phyloP scores from a whole-genome alignment of 768 basidiomycete species.

The Kwoniella heveanensis region DNA sequence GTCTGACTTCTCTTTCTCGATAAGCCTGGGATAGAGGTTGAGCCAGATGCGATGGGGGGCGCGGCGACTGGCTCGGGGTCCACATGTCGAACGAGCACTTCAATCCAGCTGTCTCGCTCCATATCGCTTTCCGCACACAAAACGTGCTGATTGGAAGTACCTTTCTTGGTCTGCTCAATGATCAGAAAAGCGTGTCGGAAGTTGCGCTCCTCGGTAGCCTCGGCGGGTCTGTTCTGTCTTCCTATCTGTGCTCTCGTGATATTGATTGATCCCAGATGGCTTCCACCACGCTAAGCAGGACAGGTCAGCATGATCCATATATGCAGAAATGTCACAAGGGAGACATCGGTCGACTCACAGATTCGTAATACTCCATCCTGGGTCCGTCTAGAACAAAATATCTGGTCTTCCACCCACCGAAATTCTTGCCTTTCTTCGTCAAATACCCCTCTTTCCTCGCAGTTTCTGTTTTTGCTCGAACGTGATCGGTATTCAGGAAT shows the following conservation, averaged over 20 bases:
- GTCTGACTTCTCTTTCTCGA: slow-evolving; percentile 33
- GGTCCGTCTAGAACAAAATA: slow-evolving; percentile 93
- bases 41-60: slow-evolving; percentile 4
- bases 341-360: slow-evolving; percentile 70
- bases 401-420: slow-evolving; percentile 96
- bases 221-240: slow-evolving; percentile 71
- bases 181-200: slow-evolving; percentile 97
- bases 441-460: slow-evolving; percentile 93
- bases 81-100: slow-evolving; percentile 84
- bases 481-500: slow-evolving; percentile 87
- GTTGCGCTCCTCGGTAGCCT: slow-evolving; percentile 81
- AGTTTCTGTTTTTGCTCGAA: slow-evolving; percentile 67
- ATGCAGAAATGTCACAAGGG: slow-evolving; percentile 3
- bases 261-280: slow-evolving; percentile 83
- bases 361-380: slow-evolving; percentile 90
- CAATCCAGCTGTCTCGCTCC: slow-evolving; percentile 93
- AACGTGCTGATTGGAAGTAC: slow-evolving; percentile 70
- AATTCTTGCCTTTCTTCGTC: slow-evolving; percentile 94
- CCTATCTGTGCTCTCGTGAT: slow-evolving; percentile 96
- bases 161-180: slow-evolving; percentile 63
- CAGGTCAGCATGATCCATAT: too few species aligned
- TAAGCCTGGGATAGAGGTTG: background rate
- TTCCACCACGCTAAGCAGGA: slow-evolving; percentile 73
- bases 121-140: slow-evolving; percentile 93
- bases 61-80: slow-evolving; percentile 28